Conservation (phyloP, 2,329 filamentous ascomycete species). For the Plenodomus lindquistii region DNA sequence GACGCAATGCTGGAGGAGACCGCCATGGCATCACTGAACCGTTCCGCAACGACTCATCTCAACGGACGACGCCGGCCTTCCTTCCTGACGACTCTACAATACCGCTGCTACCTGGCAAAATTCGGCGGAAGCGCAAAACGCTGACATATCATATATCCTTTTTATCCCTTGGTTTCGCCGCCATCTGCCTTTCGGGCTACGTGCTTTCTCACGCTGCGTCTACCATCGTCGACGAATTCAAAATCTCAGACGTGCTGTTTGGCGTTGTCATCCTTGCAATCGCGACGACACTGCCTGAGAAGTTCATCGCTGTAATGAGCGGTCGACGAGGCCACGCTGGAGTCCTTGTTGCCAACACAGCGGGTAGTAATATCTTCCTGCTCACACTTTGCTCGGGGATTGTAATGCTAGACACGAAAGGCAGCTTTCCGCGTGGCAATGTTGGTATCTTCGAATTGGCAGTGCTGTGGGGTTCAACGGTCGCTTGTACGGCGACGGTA, state of each 20-base stretch:
- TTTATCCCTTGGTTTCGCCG: conserved; percentile 51
- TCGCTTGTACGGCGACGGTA: conserved; percentile 16
- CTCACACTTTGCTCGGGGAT: conserved; percentile 56
- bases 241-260: conserved; percentile 53
- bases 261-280: conserved; percentile 55
- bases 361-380: conserved; percentile 60
- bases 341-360: conserved; percentile 58
- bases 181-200: conserved; percentile 54
- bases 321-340: conserved; percentile 52
- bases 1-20: conserved; percentile 16
- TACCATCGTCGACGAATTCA: conserved; percentile 47
- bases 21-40: conserved; percentile 1
- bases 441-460: conserved; percentile 16
- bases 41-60: neutral
- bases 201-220: conserved; percentile 53
- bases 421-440: conserved; percentile 7
- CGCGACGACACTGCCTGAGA: conserved; percentile 60
- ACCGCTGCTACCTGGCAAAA: neutral
- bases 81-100: neutral
- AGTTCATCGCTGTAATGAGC: conserved; percentile 56
- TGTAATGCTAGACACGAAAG: conserved; percentile 19
- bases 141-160: conserved; percentile 47
- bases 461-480: conserved; percentile 21
- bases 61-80: conserved; percentile 1
- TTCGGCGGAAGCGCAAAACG: conserved; percentile 8